Percentiles rank a stretch among this genome's conserved stretches.
Evolutionary conservation across 2,329 filamentous ascomycete genomes (phyloP).

Genomic region (Aspergillus sp.): DNA sequence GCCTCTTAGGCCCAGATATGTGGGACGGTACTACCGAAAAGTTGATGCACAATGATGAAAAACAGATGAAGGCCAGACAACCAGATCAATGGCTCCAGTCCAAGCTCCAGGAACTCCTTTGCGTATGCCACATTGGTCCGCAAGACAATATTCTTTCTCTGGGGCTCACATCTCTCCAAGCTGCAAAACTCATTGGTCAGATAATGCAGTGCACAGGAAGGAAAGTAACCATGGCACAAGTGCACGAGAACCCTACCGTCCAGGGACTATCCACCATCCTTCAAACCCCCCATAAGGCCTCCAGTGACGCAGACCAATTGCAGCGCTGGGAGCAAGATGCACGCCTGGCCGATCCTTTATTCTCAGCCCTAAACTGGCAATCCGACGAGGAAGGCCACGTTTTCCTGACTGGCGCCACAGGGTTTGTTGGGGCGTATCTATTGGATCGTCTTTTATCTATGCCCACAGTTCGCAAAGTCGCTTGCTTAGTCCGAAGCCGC

Average conservation of each 20-base stretch:
- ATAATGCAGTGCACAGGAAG: constrained; percentile 9
- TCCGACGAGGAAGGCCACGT: constrained; percentile 36
- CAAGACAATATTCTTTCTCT: constrained; percentile 16
- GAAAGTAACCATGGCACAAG: constrained; percentile 10
- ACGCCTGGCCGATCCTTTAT: constrained; percentile 12
- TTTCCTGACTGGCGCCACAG: constrained; percentile 78
- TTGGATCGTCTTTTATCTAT: constrained; percentile 62
- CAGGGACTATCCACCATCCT: constrained; percentile 5
- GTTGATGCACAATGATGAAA: too few relatives aligned
- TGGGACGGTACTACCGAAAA: too few relatives aligned
- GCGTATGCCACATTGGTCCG: background rate
- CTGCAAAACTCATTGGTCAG: constrained; percentile 11
- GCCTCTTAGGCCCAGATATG: too few relatives aligned
- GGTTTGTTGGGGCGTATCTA: constrained; percentile 74
- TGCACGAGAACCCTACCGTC: constrained; percentile 17
- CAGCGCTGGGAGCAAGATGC: constrained; percentile 9
- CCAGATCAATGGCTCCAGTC: constrained; percentile 4
- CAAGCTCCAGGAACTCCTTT: constrained; percentile 2
- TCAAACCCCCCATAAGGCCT: background rate
- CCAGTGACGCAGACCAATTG: background rate
- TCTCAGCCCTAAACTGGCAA: constrained; percentile 10
- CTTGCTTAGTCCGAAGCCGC: constrained; percentile 67
- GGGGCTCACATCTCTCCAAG: constrained; percentile 17
- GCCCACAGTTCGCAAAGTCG: constrained; percentile 51
- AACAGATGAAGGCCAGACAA: background rate